Evolutionary conservation across 2,329 filamentous ascomycete genomes (phyloP), one percentile per base, ranked within the genome.

Genomic region (Penicillium sp.): DNA sequence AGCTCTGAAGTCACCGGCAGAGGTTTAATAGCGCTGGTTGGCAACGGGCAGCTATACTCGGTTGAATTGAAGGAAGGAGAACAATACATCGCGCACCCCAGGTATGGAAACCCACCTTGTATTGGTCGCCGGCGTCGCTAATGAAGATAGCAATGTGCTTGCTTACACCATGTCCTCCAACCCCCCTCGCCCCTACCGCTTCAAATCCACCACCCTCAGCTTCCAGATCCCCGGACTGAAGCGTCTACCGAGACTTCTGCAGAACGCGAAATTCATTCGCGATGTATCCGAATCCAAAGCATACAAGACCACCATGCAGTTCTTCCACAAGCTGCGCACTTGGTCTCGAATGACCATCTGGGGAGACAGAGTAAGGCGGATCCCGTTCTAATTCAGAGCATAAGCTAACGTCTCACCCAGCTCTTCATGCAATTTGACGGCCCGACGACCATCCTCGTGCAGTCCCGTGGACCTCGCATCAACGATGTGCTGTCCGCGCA

Each of bases 371-470:
- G 84, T 86, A 76, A 64, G 78, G 64, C 11, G 44, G 8, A 14
- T 24, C 32, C 39, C 46, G 31, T 40, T 53, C 38, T 53, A n/a
- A 7, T 10, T n/a, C 32, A 18, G 18, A 21, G 47, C 36, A 50
- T 48, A 60, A 41, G 57, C 32, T 14, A 7, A 31, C 14, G 10
- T 24, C n/a, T 3, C 41, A 11, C 39, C 10, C 56, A 85, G 75
- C 79, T 97, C 24, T 97, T 97, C 74, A 78, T 99, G 31, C 89
- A 90, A 67, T 97, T 99, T 70, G 83, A 87, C 53, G 94, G 94
- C 0, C 94, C 94, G 2, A 84, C 84, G 5, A 97, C 89, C 2
- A 83, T 99, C 45, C 81, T 97, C 41, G 79, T 99, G 66, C 95
- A 96, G 59, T 95, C 91, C 48, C 85, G 93, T n/a, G 92, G 87